Evolutionary conservation across 805 yeast genomes (phyloP), one percentile per base, ranked within the genome.

Genomic region (Suhomyces xylopsoci): DNA sequence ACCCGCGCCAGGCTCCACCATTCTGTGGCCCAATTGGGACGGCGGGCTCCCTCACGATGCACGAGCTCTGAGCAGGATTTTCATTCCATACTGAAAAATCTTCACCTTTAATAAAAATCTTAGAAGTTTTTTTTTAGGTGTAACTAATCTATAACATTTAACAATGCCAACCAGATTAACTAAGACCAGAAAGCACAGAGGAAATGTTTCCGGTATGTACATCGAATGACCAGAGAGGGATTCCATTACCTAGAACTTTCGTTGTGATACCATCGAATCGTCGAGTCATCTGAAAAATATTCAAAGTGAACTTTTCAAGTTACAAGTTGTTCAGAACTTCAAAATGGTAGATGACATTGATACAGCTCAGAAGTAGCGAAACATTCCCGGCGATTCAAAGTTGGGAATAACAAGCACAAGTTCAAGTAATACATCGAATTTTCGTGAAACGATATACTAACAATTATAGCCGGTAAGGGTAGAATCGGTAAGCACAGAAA

Each of bases 401-500:
- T 7, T 32, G 36, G 36, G 17, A 28, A 28, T 28, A 5, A 28
- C n/a, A 28, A 5, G n/a, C 36, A 32, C 9, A n/a, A 38, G 24
- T 19, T 38, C 22, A 38, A 38, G 14, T 17, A 19, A 2, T 26
- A 9, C 12, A 8, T 9, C 12, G 12, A 26, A 9, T 26, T 25
- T 26, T 9, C 9, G 12, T 26, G 12, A 9, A 26, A 28, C 12
- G 9, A 32, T 22, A 56, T 71, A 71, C 77, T 71, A 71, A 71
- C 77, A 55, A 52, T 47, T 55, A 68, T 71, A 88, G 98, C 98
- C 96, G 99, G 99, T 90, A 87, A 93, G 81, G 99, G 99, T 89
- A 96, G 99, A 87, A 82, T 94, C 81, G 99, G 99, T 82, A 94
- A 94, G 88, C 99, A 94, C 96, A 92, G 99, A 91, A 94, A 94